These are phyloP conservation scores for Cylindrodendrum hubeiense DNA, from an alignment of 2,329 filamentous ascomycete species.

Conservation along the genomic window DNA sequence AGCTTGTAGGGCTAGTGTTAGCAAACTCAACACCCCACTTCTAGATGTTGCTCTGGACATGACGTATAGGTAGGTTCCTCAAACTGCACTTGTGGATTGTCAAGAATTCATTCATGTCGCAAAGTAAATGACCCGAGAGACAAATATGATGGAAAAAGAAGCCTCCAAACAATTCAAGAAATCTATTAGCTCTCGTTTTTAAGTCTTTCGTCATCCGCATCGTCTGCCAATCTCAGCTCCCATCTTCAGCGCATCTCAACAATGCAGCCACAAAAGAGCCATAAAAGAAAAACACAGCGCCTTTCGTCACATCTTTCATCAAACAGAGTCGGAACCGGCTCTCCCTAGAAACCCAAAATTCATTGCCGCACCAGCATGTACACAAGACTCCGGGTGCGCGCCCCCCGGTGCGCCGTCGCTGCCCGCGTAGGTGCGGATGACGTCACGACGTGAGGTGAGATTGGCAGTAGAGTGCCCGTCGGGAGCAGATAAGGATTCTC, in stretches of 20 bases:
- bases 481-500: conserved; percentile 15
- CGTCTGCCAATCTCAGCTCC: conserved; percentile 31
- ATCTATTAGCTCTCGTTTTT: conserved; percentile 44
- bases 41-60: not conserved
- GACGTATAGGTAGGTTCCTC: not conserved
- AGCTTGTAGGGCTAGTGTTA: too few species aligned
- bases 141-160: not conserved
- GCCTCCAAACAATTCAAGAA: conserved; percentile 33
- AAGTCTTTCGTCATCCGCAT: conserved; percentile 36
- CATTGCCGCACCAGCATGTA: not conserved
- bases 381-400: conserved; percentile 1
- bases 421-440: not conserved
- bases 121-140: not conserved
- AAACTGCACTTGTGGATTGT: not conserved
- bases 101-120: not conserved
- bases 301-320: conserved; percentile 20
- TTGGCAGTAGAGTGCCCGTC: conserved; percentile 18
- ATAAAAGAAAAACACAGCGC: conserved; percentile 18
- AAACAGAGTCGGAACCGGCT: conserved; percentile 10
- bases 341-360: conserved; percentile 1
- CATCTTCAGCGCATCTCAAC: conserved; percentile 10
- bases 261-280: conserved; percentile 13
- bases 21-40: too few species aligned
- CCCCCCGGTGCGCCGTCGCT: not conserved
- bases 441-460: not conserved